These are phyloP conservation scores for Cocos nucifera DNA, from an alignment of 176 grass and related monocot species.

Conservation along the genomic window DNA sequence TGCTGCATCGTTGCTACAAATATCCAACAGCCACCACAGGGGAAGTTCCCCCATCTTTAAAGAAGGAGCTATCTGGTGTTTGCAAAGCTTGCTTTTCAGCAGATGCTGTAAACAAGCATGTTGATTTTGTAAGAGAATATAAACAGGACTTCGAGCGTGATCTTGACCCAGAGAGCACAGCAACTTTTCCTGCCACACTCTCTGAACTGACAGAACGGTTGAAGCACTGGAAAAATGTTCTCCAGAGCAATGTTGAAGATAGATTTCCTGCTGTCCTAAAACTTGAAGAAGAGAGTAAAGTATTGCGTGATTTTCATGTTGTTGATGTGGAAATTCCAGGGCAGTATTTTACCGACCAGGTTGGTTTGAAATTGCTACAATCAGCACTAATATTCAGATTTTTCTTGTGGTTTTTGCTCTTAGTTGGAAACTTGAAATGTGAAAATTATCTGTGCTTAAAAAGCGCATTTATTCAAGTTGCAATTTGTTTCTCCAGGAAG, in stretches of 20 bases:
- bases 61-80: slow-evolving; percentile 95
- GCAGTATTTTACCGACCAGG: slow-evolving; percentile 97
- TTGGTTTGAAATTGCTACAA: slow-evolving; percentile 17
- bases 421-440: no score
- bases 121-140: slow-evolving; percentile 99
- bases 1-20: slow-evolving; percentile 98
- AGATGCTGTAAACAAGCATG: slow-evolving; percentile 99
- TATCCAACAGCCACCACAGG: slow-evolving; percentile 98
- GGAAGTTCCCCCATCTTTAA: slow-evolving; percentile 88
- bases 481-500: slow-evolving; percentile 47
- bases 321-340: slow-evolving; percentile 94
- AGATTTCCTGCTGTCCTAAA: slow-evolving; percentile 91
- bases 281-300: slow-evolving; percentile 98
- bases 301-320: slow-evolving; percentile 87
- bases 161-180: slow-evolving; percentile 91
- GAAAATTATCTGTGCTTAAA: neutral
- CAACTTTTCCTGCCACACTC: slow-evolving; percentile 85
- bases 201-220: slow-evolving; percentile 84
- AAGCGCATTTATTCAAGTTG: neutral
- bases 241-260: slow-evolving; percentile 98
- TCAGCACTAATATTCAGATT: neutral
- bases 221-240: slow-evolving; percentile 99
- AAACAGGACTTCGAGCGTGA: slow-evolving; percentile 95
- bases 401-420: no score
- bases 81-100: slow-evolving; percentile 96